Evolutionary conservation across 192 early-diverging fungal genomes (phyloP).

Genomic region (Funneliformis mosseae): DNA sequence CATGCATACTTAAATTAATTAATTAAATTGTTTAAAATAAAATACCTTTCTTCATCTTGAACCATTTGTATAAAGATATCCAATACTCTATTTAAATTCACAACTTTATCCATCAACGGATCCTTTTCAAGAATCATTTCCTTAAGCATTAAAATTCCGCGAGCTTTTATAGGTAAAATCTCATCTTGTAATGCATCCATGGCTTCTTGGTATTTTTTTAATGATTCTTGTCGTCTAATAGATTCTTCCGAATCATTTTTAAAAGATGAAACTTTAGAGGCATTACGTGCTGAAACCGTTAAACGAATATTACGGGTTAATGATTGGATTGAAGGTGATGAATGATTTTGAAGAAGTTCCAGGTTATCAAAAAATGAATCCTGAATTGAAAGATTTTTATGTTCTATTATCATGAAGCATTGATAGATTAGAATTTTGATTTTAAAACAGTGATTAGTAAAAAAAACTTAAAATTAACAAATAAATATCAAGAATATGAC

Average conservation of each 20-base stretch:
- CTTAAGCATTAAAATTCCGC: conserved; percentile 81
- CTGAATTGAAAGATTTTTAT: conserved; percentile 47
- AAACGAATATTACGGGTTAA: conserved; percentile 51
- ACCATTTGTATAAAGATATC: conserved; percentile 80
- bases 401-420: conserved; percentile 51
- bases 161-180: conserved; percentile 84
- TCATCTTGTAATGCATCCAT: conserved; percentile 77
- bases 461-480: not conserved
- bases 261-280: conserved; percentile 35
- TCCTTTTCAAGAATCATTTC: conserved; percentile 78
- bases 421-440: too few species aligned
- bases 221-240: conserved; percentile 41
- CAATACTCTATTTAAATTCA: conserved; percentile 65
- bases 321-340: conserved; percentile 46
- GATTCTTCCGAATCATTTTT: conserved; percentile 2
- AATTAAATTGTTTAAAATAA: not conserved
- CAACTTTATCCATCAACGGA: conserved; percentile 54
- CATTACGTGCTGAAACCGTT: conserved; percentile 48
- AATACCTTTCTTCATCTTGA: conserved; percentile 75
- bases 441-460: not conserved
- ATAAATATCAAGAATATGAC: too few species aligned
- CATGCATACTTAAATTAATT: conserved; percentile 5
- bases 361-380: conserved; percentile 42
- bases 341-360: conserved; percentile 42
- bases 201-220: conserved; percentile 69